Conservation (phyloP, 2,329 filamentous ascomycete genomes). For the Cladosporium oxysporum region DNA sequence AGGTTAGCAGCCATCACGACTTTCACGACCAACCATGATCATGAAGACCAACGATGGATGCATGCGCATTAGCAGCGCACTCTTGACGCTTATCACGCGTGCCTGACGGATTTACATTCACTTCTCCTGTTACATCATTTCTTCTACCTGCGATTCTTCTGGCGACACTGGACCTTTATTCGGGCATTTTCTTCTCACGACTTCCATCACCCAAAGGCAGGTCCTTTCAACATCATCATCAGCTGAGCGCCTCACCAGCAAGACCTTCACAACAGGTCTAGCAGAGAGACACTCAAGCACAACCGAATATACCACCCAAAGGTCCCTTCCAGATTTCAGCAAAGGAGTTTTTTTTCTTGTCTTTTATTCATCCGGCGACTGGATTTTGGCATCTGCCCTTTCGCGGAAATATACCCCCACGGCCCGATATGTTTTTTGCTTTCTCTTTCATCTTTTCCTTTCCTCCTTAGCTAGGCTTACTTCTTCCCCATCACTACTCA, state of each 20-base stretch:
- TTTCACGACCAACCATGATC: constrained; percentile 16
- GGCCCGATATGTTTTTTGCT: not conserved
- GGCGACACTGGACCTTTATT: constrained; percentile 11
- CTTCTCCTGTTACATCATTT: constrained; percentile 1
- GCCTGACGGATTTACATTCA: constrained; percentile 4
- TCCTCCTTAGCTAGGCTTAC: not conserved
- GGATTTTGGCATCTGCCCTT: constrained; percentile 1
- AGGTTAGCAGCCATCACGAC: constrained; percentile 12
- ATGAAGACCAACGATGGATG: constrained; percentile 16
- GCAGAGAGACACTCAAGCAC: not conserved
- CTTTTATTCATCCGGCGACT: not conserved
- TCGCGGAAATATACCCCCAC: constrained; percentile 12
- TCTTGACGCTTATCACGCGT: constrained; percentile 8
- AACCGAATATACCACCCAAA: not conserved
- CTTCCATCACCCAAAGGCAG: not conserved
- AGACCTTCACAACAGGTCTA: not conserved
- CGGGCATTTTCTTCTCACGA: not conserved
- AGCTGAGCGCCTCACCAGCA: not conserved
- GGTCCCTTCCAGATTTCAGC: not conserved
- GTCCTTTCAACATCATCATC: not conserved
- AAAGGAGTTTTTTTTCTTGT: not conserved
- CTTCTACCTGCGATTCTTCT: not conserved
- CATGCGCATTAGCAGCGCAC: constrained; percentile 2
- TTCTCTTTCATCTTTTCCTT: not conserved
- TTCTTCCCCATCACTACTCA: not conserved